Base-by-base conservation (phyloP, 1,284 basidiomycete genomes). In the Athelia psychrophila region DNA sequence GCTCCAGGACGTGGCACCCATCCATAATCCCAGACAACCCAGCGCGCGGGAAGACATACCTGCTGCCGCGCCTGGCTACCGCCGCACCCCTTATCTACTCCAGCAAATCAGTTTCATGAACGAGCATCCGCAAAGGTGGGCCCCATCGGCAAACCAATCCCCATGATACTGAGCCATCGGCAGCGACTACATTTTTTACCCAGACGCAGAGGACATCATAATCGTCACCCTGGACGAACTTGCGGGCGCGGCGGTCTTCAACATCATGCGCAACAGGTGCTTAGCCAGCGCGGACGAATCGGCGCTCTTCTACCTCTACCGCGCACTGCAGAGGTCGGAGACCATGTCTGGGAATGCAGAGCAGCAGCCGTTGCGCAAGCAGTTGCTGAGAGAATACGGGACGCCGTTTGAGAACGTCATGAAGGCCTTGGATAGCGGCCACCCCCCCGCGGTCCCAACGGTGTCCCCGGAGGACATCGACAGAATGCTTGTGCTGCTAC, bases 241-340 rank as follows among this genome's bases (percentile, higher is more conserved):
- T 1, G 50, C 47, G n/a, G 44, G 44, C n/a, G 53, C 55, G 20
- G 48, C 51, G 33, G 47, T 49, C 24, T 56, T 56, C 38, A 45
- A 44, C 23, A 45, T 56, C 47, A 56, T 56, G 55, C 55, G 55
- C 22, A 44, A 49, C n/a, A 32, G 44, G 18, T 50, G 49, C 2
- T 55, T 55, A 53, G 35, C 40, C n/a, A 46, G 44, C 19, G 32
- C n/a, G 2, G 53, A 47, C 22, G n/a, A 50, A 18, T 32, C 42
- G 18, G 55, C 55, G 32, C 44, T 56, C 25, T 35, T 54, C 23
- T 56, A 56, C 32, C 35, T 56, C 5, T 56, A 54, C 35, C 53
- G 53, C 32, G 55, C 54, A 24, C 4, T 46, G 19, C 10, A 42
- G 5, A 6, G 16, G 38, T 16, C 6, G 38, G 44, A 8, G 8